A percentile compares a stretch with the other conserved stretches of the same genome.
Evolutionary conservation across 441 rosid genomes (phyloP).

Genomic region (Adansonia rubrostipa): DNA sequence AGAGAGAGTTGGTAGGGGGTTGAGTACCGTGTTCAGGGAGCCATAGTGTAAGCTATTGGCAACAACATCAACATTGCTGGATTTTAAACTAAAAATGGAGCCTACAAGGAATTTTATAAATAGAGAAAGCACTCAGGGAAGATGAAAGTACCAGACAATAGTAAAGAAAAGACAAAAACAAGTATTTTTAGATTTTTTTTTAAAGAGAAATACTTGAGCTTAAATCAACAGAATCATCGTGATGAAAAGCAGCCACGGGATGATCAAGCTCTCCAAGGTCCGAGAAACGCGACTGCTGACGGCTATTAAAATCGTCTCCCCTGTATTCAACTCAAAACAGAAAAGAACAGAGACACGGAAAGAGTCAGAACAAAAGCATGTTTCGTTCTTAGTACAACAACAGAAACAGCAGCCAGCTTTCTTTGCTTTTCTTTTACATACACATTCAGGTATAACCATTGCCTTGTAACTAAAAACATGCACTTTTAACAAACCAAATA

Average conservation of each 20-base stretch:
- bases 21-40: constrained; percentile 68
- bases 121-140: constrained; percentile 16
- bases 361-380: constrained; percentile 17
- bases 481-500: constrained; percentile 18
- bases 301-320: constrained; percentile 51
- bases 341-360: constrained; percentile 15
- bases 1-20: constrained; percentile 29
- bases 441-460: not conserved
- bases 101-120: constrained; percentile 34
- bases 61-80: constrained; percentile 60
- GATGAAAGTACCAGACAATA: constrained; percentile 2
- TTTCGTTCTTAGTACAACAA: not conserved
- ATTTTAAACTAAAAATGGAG: constrained; percentile 59
- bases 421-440: not conserved
- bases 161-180: not conserved
- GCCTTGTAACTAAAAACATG: constrained; percentile 29
- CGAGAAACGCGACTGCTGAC: constrained; percentile 51
- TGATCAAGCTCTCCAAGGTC: constrained; percentile 88
- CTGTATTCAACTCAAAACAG: constrained; percentile 38
- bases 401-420: not conserved
- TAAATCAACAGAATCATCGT: constrained; percentile 71
- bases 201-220: constrained; percentile 65
- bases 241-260: constrained; percentile 57
- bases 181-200: not conserved
- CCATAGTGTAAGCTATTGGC: constrained; percentile 57